These are phyloP conservation scores for Acanthochlamys bracteata DNA, from an alignment of 106 monocot genomes.

Conservation along the genomic window DNA sequence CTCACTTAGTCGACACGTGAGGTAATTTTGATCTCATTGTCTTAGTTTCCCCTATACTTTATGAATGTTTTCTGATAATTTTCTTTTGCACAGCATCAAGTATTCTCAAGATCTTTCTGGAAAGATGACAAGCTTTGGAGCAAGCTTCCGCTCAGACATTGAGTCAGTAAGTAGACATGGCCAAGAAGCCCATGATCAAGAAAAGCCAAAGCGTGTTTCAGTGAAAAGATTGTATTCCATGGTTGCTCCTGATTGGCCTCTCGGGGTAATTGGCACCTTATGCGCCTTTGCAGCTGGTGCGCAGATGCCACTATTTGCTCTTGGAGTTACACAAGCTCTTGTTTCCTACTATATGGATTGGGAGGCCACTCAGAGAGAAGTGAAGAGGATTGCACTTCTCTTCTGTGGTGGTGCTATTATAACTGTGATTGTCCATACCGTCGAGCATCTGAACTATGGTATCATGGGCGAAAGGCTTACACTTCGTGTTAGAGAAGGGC, in stretches of 20 bases:
- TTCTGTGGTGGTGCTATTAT: constrained; percentile 73
- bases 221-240: constrained; percentile 69
- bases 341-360: constrained; percentile 93
- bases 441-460: constrained; percentile 80
- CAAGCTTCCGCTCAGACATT: constrained; percentile 75
- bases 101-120: constrained; percentile 59
- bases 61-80: not conserved
- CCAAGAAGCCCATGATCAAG: constrained; percentile 24
- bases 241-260: constrained; percentile 79
- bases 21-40: constrained; percentile 28
- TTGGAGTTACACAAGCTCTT: constrained; percentile 89
- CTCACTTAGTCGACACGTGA: constrained; percentile 28
- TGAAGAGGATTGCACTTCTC: constrained; percentile 72
- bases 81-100: constrained; percentile 33
- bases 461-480: constrained; percentile 98
- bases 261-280: constrained; percentile 60
- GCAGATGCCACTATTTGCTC: constrained; percentile 93
- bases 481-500: constrained; percentile 72
- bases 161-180: constrained; percentile 46
- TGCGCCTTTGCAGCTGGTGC: constrained; percentile 69
- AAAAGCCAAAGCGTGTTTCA: constrained; percentile 47
- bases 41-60: no score
- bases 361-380: constrained; percentile 80
- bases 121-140: constrained; percentile 52
- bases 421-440: constrained; percentile 60